Percentiles rank a stretch among this genome's conserved stretches.
Conservation (phyloP, 257 asterid species). For the Plantago major region DNA sequence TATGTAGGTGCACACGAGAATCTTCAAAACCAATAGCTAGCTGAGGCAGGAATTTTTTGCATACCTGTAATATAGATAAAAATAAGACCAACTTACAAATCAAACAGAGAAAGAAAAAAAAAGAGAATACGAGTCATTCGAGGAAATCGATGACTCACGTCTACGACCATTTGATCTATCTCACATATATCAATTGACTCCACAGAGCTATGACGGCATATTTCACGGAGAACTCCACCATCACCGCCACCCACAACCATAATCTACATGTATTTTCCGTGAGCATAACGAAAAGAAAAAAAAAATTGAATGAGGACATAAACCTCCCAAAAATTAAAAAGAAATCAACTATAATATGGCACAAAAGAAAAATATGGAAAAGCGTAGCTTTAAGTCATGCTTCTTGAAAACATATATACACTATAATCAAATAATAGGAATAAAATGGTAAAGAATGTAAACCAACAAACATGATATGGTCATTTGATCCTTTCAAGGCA, state of each 20-base stretch:
- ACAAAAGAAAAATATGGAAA: too few species aligned
- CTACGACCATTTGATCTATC: constrained; percentile 94
- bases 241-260: constrained; percentile 99
- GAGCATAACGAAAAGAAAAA: background rate
- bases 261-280: constrained; percentile 43
- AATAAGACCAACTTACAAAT: background rate
- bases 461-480: too few species aligned
- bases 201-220: constrained; percentile 85
- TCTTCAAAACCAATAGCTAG: constrained; percentile 92
- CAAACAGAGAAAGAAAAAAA: background rate
- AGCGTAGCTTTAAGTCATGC: too few species aligned
- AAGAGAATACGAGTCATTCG: background rate
- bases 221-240: constrained; percentile 93
- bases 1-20: constrained; percentile 86
- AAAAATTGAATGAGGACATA: too few species aligned
- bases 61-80: constrained; percentile 48
- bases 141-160: constrained; percentile 47
- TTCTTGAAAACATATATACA: too few species aligned
- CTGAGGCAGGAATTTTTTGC: constrained; percentile 80
- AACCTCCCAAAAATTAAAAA: too few species aligned
- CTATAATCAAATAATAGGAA: background rate
- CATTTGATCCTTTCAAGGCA: too few species aligned
- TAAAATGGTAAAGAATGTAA: too few species aligned
- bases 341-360: too few species aligned
- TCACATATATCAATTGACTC: constrained; percentile 87